Evolutionary conservation across 345 rosid species (phyloP).

Genomic region (Arabidopsis arenosa): DNA sequence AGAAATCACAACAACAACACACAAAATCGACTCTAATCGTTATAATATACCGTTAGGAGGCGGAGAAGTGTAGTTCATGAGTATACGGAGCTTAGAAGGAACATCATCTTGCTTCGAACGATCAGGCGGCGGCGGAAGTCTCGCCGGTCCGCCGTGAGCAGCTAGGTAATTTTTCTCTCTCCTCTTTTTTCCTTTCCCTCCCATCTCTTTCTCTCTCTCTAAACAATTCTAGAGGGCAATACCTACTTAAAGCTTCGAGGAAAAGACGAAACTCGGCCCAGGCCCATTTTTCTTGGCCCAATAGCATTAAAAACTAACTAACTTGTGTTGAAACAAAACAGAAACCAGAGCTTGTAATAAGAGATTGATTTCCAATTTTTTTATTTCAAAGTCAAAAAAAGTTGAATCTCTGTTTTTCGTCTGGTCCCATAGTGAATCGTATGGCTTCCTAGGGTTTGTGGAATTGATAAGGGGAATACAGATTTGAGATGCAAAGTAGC

Average conservation of each 20-base stretch:
- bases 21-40: not conserved
- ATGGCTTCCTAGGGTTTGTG: constrained; percentile 26
- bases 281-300: constrained; percentile 1
- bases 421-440: constrained; percentile 12
- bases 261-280: not conserved
- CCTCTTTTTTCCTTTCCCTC: constrained; percentile 77
- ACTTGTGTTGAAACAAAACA: not conserved
- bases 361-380: too few species aligned
- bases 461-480: not conserved
- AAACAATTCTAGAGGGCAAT: not conserved
- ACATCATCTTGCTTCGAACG: constrained; percentile 68
- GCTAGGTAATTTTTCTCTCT: constrained; percentile 86
- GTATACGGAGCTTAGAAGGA: constrained; percentile 79
- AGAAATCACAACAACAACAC: not conserved
- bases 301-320: too few species aligned
- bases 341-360: too few species aligned
- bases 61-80: constrained; percentile 63
- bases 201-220: constrained; percentile 51
- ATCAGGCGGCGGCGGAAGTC: constrained; percentile 92
- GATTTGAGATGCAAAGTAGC: constrained; percentile 51
- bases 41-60: constrained; percentile 40
- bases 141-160: constrained; percentile 72
- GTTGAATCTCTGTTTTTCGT: not conserved
- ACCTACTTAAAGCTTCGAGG: not conserved
- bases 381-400: not conserved